Percentiles rank a stretch among this genome's conserved stretches.
Evolutionary conservation across 257 asterid genomes (phyloP).

Genomic region (Pogostemon cablin): DNA sequence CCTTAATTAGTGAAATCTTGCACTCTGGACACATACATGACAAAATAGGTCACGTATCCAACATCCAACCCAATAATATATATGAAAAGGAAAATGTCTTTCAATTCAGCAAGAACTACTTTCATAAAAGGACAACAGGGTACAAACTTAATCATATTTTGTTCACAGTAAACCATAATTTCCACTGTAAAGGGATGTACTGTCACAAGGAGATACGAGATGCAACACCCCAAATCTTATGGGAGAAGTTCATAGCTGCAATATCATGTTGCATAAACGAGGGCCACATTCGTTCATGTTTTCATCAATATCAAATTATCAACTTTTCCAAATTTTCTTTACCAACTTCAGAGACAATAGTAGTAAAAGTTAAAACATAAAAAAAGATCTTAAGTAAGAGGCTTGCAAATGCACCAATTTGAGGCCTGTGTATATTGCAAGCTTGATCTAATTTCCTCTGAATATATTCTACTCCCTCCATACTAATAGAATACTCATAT

Average conservation of each 20-base stretch:
- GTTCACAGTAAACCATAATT: constrained; percentile 19
- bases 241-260: constrained; percentile 5
- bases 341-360: not conserved
- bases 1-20: constrained; percentile 14
- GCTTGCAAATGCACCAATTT: not conserved
- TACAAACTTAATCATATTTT: constrained; percentile 15
- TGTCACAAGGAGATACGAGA: constrained; percentile 23
- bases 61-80: constrained; percentile 1
- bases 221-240: constrained; percentile 18
- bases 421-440: not conserved
- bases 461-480: not conserved
- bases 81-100: constrained; percentile 3
- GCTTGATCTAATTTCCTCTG: constrained; percentile 23
- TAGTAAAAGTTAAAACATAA: not conserved
- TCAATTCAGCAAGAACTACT: constrained; percentile 30
- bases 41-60: constrained; percentile 9
- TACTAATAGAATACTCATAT: no score
- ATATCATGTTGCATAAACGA: not conserved
- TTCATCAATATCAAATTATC: not conserved
- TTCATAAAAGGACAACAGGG: constrained; percentile 7
- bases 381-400: constrained; percentile 15
- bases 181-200: not conserved
- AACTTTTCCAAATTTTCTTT: not conserved
- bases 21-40: constrained; percentile 13
- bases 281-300: not conserved